Evolutionary conservation across 202 grass and related monocot genomes (phyloP).

Genomic region (Carex sylvatica): DNA sequence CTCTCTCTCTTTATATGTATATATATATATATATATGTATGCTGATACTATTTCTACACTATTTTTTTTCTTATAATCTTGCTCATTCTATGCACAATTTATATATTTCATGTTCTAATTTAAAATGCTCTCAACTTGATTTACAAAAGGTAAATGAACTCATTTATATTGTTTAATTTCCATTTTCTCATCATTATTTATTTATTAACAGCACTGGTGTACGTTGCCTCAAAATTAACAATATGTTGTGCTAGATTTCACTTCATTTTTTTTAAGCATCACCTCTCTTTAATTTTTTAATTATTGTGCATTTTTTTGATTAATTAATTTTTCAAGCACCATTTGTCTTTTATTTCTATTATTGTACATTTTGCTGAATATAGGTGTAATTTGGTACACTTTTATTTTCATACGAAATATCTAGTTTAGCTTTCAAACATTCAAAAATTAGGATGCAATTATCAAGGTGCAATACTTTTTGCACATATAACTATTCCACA

Average conservation of each 20-base stretch:
- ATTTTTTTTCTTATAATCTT: background rate
- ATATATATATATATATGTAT: background rate
- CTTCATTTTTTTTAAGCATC: background rate
- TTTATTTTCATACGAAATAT: background rate
- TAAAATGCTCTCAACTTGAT: background rate
- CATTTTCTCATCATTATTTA: background rate
- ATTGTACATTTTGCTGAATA: background rate
- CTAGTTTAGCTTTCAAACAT: background rate
- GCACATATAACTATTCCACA: background rate
- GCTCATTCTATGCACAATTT: no score
- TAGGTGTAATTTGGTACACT: background rate
- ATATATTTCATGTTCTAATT: background rate
- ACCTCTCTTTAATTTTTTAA: no score
- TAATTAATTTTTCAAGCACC: no score
- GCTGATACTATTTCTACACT: background rate
- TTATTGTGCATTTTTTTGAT: background rate
- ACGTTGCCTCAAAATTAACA: background rate
- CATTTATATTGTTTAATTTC: background rate
- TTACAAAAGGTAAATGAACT: background rate
- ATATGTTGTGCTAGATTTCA: background rate
- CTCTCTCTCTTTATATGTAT: no score
- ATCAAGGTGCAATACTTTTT: background rate
- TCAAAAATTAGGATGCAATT: background rate
- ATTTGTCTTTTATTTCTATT: no score
- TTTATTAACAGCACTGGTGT: background rate